Base-by-base conservation (phyloP, 2,329 filamentous ascomycete genomes). In the Nigrograna mackinnonii region DNA sequence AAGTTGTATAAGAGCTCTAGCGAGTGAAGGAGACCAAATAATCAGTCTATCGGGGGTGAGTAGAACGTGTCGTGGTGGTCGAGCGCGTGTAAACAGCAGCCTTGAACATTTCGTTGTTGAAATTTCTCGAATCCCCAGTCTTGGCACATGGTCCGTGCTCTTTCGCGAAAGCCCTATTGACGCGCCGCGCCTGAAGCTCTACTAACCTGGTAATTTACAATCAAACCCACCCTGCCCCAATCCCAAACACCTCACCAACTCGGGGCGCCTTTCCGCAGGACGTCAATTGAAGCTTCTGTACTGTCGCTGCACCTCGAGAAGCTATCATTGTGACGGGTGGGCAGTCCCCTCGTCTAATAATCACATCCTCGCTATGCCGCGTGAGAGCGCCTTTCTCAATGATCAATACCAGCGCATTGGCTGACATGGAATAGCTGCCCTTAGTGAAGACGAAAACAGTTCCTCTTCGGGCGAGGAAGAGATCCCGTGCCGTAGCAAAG, bases 361-460 rank as follows among this genome's bases (percentile, higher is more conserved):
- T 43, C 32, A 26, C 18, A 35, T 12, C 19, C 4, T 16, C 28
- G 50, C 32, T 34, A 68, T 68, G 65, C 65, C 65, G 41, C 65
- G 65, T 68, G 52, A 59, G 63, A 54, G 44, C 46, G 48, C 52
- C 48, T 31, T 14, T 14, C 17, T 36, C 34, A 20, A 36, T 17
- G 16, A 7, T 7, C 31, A 28, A 28, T 33, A 3, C 22, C 12
- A 16, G 13, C 22, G 22, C 35, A 22, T 22, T 37, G 34, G 44
- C 54, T 64, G 37, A 66, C 46, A 39, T 28, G 39, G 18, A 37
- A 30, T 42, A 73, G 71, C 71, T 24, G 64, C 66, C 1, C 60
- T 72, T n/a, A 64, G 60, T 44, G 68, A 73, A 44, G 58, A 64
- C 22, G 71, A 72, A 19, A 49, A 33, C 24, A 57, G 49, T 44